Evolutionary conservation across 768 basidiomycete species (phyloP).

Genomic region (Agaricus sinodeliciosus): DNA sequence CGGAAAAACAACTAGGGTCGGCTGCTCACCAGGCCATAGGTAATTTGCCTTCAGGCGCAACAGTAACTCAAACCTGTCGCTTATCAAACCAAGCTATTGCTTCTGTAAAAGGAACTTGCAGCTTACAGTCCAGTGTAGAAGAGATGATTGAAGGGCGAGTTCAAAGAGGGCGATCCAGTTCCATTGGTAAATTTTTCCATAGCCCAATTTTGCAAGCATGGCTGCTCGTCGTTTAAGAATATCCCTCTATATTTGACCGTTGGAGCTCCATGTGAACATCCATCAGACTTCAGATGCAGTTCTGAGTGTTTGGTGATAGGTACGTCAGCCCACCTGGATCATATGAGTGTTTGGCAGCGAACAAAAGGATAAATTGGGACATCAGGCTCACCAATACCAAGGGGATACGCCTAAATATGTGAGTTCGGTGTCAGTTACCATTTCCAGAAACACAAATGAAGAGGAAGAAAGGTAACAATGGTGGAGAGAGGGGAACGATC

Average conservation of each 20-base stretch:
- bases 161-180: conserved; percentile 37
- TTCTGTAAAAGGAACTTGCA: background rate
- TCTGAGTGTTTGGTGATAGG: conserved; percentile 43
- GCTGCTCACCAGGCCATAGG: conserved; percentile 50
- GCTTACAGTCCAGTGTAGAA: conserved; percentile 51
- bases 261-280: conserved; percentile 51
- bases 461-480: background rate
- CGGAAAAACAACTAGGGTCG: background rate
- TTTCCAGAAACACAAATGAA: background rate
- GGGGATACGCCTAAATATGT: conserved; percentile 46
- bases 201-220: conserved; percentile 65
- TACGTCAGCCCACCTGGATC: conserved; percentile 67
- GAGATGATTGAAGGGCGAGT: conserved; percentile 55
- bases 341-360: background rate
- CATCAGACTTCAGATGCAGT: conserved; percentile 36
- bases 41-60: conserved; percentile 63
- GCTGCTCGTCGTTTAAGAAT: conserved; percentile 73
- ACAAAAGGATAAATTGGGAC: conserved; percentile 1
- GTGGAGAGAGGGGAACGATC: background rate
- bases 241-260: conserved; percentile 66
- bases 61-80: conserved; percentile 54
- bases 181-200: conserved; percentile 60
- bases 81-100: background rate
- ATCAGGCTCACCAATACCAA: conserved; percentile 49
- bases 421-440: conserved; percentile 9